These are phyloP conservation scores for Plasmopara viticola DNA, from an alignment of 352 stramenopile genomes.

Conservation along the genomic window DNA sequence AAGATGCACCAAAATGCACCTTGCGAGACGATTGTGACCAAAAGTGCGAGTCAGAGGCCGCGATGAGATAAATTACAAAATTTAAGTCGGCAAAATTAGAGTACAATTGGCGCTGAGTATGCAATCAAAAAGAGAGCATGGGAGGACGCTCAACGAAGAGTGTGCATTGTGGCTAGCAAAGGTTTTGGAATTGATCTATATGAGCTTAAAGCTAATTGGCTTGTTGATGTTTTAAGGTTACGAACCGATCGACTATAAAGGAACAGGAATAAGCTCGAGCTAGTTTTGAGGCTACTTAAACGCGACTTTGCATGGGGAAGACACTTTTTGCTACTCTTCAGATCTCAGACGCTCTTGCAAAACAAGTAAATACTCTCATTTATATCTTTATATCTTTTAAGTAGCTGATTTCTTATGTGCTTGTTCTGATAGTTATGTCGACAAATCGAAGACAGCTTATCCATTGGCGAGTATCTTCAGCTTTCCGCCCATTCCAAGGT, in stretches of 20 bases:
- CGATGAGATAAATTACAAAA: slow-evolving; percentile 82
- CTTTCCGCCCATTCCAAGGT: slow-evolving; percentile 46
- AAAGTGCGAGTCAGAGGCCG: slow-evolving; percentile 8
- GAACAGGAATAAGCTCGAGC: slow-evolving; percentile 19
- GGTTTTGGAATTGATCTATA: slow-evolving; percentile 4
- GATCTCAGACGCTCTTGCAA: slow-evolving; percentile 56
- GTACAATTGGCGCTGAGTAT: slow-evolving; percentile 43
- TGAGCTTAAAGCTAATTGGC: slow-evolving; percentile 1
- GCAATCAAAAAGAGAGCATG: slow-evolving; percentile 39
- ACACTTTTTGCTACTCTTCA: slow-evolving; percentile 47
- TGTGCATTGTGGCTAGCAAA: slow-evolving; percentile 23
- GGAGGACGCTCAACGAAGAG: slow-evolving; percentile 42
- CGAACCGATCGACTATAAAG: slow-evolving; percentile 12
- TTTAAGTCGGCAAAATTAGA: slow-evolving; percentile 68
- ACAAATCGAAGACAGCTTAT: slow-evolving; percentile 47
- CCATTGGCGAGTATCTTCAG: slow-evolving; percentile 56
- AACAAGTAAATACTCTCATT: slow-evolving; percentile 30
- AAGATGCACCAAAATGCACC: slow-evolving; percentile 12
- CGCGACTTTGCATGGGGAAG: slow-evolving; percentile 58
- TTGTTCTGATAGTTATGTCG: slow-evolving; percentile 25
- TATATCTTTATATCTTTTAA: not conserved
- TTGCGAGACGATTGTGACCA: not conserved
- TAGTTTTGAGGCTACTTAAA: slow-evolving; percentile 20
- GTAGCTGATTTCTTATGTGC: not conserved
- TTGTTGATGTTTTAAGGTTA: slow-evolving; percentile 6